Evolutionary conservation across 2,329 filamentous ascomycete genomes (phyloP).

Genomic region (Sarocladium kiliense): DNA sequence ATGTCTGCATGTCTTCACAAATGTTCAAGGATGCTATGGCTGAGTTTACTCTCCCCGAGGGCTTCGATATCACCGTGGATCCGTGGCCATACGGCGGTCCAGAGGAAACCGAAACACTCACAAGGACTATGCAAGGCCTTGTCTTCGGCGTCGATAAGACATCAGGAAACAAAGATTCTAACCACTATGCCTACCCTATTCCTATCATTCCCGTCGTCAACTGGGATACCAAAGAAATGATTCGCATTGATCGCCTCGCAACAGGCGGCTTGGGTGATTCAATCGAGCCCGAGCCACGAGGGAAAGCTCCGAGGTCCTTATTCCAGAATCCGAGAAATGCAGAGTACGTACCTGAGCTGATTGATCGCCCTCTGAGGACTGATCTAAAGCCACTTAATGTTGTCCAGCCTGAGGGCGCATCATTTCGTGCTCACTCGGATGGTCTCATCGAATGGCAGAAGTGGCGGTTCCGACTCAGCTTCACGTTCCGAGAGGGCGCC

Average conservation of each 20-base stretch:
- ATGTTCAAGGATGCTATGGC: constrained; percentile 42
- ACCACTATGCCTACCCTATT: constrained; percentile 59
- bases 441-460: constrained; percentile 57
- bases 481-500: constrained; percentile 65
- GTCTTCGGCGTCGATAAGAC: constrained; percentile 40
- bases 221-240: constrained; percentile 44
- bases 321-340: constrained; percentile 35
- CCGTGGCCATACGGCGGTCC: constrained; percentile 62
- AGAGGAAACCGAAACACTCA: constrained; percentile 33
- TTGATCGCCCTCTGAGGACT: constrained; percentile 39
- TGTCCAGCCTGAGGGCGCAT: constrained; percentile 63
- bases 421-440: constrained; percentile 51
- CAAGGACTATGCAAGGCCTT: constrained; percentile 44
- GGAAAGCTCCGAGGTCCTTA: constrained; percentile 36
- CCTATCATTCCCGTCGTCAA: constrained; percentile 57
- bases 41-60: constrained; percentile 40
- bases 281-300: constrained; percentile 28
- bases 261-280: constrained; percentile 41
- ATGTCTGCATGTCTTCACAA: constrained; percentile 34
- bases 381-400: constrained; percentile 68
- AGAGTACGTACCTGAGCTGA: constrained; percentile 47
- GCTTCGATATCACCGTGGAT: constrained; percentile 41
- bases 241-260: constrained; percentile 54
- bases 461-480: constrained; percentile 64
- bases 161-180: constrained; percentile 46